Evolutionary conservation across 139 green algal genomes (phyloP).

Genomic region (Chlamydomonas applanata): DNA sequence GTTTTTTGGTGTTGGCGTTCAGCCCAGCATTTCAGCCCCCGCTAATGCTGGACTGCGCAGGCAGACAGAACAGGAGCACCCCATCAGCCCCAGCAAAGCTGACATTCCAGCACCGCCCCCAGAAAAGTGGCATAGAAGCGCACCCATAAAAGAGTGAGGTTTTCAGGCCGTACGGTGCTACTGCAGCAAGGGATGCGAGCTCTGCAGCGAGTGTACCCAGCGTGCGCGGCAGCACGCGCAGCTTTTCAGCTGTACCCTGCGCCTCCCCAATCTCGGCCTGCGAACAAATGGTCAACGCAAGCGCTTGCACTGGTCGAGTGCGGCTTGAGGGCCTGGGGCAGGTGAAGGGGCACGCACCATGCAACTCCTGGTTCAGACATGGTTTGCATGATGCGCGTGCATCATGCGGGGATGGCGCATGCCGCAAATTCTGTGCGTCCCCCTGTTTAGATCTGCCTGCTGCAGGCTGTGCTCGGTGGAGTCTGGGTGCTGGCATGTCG

Average conservation of each 20-base stretch:
- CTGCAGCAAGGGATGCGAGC: conserved; percentile 34
- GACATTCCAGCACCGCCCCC: neutral
- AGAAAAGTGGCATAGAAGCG: no score
- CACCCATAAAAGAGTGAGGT: conserved; percentile 41
- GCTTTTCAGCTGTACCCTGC: neutral
- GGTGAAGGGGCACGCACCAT: no score
- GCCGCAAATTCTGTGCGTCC: neutral
- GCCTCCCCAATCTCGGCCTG: conserved; percentile 6
- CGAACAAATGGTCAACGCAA: no score
- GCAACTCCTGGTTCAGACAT: no score
- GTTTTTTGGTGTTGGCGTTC: no score
- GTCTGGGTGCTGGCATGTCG: neutral
- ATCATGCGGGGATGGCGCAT: no score
- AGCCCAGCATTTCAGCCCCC: no score
- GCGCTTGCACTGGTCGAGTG: no score
- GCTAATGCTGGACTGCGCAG: no score
- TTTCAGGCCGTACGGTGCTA: conserved; percentile 46
- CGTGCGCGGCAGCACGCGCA: neutral
- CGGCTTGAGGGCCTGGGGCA: no score
- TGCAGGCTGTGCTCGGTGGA: neutral
- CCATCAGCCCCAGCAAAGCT: neutral
- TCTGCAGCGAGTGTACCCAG: conserved; percentile 45
- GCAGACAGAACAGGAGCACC: no score
- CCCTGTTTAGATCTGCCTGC: neutral
- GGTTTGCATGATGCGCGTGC: no score